Evolutionary conservation across 805 yeast species (phyloP), one percentile per base, ranked within the genome.

Genomic region (Suhomyces emberorum): DNA sequence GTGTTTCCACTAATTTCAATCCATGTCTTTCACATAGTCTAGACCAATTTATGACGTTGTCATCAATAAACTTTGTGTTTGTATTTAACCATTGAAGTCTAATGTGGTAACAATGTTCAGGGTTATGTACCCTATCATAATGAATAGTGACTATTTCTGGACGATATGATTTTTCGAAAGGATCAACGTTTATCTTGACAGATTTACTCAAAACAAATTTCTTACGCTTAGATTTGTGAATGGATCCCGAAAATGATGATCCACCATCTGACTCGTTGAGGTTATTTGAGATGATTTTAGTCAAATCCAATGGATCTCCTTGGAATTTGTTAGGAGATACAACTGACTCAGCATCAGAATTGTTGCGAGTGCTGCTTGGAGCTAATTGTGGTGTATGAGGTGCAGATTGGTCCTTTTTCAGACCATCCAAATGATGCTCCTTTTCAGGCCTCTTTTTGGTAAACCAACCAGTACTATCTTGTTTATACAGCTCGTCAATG

Each of bases 21-120:
- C 96, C 97, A 52, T 86, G 87, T 37, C 95, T 60, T 41, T 88
- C 95, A 49, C 96, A 87, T 32, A 82, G 67, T 38, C 96, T 72
- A 0, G 88, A 76, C 86, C 97, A 83, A 32, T 77, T 73, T 29
- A 72, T 78, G 28, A 88, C 70, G 9, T 84, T 68, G 46, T 88
- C 95, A 40, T 88, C 96, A 33, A 87, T 78, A 21, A 86, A 64
- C 49, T 84, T 85, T 2, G 95, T 83, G 0, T 98, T 88, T 0
- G 95, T 80, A 42, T 84, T 87, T 21, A 91, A 63, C 99, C 99
- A 93, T 55, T 93, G 97, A 10, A 91, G 58, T 31, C 96, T 69
- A 21, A 93, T 74, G 52, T 91, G 98, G 64, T 81, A 93, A 54
- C 97, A 89, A 51, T 89, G 95, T 47, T 85, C 91, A 0, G 97